A percentile compares a stretch with the other conserved stretches of the same genome.
Conservation (phyloP, 371 early-diverging fungal genomes). For the Syncephalastrum monosporum region DNA sequence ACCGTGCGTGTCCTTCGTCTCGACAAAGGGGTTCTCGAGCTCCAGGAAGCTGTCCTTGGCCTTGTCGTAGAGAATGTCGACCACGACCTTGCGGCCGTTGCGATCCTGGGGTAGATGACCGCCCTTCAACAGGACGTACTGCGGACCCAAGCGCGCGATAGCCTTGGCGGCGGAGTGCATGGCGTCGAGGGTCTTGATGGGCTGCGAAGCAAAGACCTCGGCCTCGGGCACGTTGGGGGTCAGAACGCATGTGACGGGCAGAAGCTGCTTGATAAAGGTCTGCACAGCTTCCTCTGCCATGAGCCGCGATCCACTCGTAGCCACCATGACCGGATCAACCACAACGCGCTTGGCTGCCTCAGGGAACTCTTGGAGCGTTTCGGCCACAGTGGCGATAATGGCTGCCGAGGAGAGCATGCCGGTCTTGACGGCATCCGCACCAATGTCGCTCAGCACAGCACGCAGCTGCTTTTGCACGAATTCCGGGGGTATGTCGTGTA, state of each 20-base stretch:
- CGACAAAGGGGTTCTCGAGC: conserved; percentile 54
- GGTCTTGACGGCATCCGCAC: conserved; percentile 75
- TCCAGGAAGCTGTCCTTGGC: conserved; percentile 31
- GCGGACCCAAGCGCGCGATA: conserved; percentile 48
- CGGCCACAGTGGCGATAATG: conserved; percentile 59
- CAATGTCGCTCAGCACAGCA: conserved; percentile 77
- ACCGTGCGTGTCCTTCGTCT: conserved; percentile 76
- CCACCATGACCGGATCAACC: conserved; percentile 88
- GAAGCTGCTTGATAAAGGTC: conserved; percentile 46
- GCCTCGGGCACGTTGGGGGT: conserved; percentile 88
- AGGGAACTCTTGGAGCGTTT: conserved; percentile 38
- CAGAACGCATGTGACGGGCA: conserved; percentile 70
- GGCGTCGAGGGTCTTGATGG: conserved; percentile 50
- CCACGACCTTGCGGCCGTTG: conserved; percentile 25
- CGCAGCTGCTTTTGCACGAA: conserved; percentile 73
- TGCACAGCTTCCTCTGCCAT: conserved; percentile 64
- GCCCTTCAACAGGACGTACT: conserved; percentile 75
- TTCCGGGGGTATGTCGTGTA: conserved; percentile 58
- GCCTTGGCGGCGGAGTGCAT: conserved; percentile 57
- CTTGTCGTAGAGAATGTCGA: conserved; percentile 69
- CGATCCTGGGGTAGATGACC: conserved; percentile 69
- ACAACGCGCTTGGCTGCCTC: conserved; percentile 45
- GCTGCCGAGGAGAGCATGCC: conserved; percentile 77
- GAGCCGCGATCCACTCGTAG: conserved; percentile 70
- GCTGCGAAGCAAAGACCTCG: conserved; percentile 45